Evolutionary conservation across 2,329 filamentous ascomycete species (phyloP).

Genomic region (Epichloe brachyelytri): DNA sequence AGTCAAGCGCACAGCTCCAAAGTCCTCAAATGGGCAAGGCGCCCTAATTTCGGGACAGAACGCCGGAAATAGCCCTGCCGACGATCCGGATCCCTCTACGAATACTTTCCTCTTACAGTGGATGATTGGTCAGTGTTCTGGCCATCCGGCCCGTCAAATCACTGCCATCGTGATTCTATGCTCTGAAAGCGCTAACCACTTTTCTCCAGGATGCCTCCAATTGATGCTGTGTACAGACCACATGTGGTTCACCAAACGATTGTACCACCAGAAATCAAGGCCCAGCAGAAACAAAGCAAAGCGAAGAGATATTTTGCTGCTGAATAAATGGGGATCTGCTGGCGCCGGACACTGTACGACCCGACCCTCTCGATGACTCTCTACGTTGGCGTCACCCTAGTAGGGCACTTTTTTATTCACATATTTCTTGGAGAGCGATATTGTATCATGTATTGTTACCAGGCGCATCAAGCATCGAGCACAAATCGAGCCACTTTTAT

Average conservation of each 20-base stretch:
- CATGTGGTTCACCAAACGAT: conserved; percentile 87
- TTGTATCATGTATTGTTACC: background rate
- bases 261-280: conserved; percentile 56
- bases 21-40: conserved; percentile 37
- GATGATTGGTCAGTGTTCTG: conserved; percentile 58
- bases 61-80: conserved; percentile 48
- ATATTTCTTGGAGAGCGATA: background rate
- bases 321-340: conserved; percentile 27
- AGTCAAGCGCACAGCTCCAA: conserved; percentile 34
- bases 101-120: conserved; percentile 84
- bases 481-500: background rate
- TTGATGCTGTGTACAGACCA: conserved; percentile 80
- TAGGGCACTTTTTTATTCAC: background rate
- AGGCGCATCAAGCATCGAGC: background rate
- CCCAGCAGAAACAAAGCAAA: conserved; percentile 51
- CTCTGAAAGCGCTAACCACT: background rate
- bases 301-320: conserved; percentile 62
- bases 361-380: background rate
- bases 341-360: background rate
- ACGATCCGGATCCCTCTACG: conserved; percentile 74
- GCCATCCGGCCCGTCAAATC: background rate
- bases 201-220: conserved; percentile 57
- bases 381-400: background rate
- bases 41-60: conserved; percentile 20
- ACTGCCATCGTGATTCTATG: background rate